phyloP scores from a whole-genome alignment of 202 grass and related monocot genomes.

The Panicum hallii region DNA sequence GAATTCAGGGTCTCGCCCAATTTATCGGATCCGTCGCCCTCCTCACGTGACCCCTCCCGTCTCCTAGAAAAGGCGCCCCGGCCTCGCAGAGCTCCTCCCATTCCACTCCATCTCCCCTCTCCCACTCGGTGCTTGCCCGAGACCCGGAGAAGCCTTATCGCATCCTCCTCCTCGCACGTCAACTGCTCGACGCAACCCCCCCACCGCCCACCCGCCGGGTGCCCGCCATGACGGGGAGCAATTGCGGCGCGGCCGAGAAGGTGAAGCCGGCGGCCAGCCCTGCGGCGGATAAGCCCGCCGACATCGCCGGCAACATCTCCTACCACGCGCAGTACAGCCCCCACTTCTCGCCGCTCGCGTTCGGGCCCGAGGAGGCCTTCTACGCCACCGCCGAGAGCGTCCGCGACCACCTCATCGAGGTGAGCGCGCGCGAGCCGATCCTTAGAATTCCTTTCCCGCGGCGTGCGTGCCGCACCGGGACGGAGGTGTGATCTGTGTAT shows the following conservation, averaged over 20 bases:
- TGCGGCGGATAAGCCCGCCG: conserved; percentile 54
- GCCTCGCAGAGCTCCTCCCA: neutral
- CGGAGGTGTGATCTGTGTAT: conserved; percentile 27
- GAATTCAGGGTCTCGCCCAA: conserved; percentile 35
- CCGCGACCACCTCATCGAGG: conserved; percentile 84
- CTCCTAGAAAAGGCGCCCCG: conserved; percentile 48
- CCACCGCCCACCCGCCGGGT: conserved; percentile 35
- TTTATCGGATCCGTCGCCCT: conserved; percentile 57
- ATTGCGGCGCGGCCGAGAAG: conserved; percentile 53
- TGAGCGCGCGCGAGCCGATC: conserved; percentile 40
- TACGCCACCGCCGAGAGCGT: conserved; percentile 92
- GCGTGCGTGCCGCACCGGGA: neutral
- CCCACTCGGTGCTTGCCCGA: conserved; percentile 36
- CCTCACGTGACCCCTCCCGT: conserved; percentile 29
- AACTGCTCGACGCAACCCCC: conserved; percentile 34
- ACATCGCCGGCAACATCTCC: conserved; percentile 88
- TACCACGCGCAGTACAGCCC: conserved; percentile 81
- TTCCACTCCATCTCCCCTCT: neutral
- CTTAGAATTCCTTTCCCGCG: neutral
- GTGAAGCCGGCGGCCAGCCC: conserved; percentile 72
- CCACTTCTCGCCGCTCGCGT: conserved; percentile 81
- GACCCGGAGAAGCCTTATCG: conserved; percentile 39
- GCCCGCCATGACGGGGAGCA: conserved; percentile 56
- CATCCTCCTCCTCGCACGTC: conserved; percentile 1
- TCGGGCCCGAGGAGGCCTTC: conserved; percentile 87